Percentiles rank a stretch among this genome's conserved stretches.
Evolutionary conservation across 2,329 filamentous ascomycete species (phyloP).

Genomic region (Xylariaceae sp.): DNA sequence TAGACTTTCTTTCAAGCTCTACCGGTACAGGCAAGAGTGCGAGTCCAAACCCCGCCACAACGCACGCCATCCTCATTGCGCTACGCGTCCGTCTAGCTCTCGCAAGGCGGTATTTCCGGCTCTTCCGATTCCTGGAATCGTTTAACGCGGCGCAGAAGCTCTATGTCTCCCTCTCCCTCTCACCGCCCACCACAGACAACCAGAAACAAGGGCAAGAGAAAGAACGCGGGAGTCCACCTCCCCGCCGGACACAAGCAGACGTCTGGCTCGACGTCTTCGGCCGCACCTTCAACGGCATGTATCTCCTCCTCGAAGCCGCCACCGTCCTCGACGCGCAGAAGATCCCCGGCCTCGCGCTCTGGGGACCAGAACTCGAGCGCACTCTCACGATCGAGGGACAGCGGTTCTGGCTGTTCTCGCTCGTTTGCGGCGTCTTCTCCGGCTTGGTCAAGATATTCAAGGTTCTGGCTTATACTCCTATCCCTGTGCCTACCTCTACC

Average conservation of each 20-base stretch:
- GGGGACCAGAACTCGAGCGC: constrained; percentile 57
- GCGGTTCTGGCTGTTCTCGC: constrained; percentile 72
- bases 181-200: no score
- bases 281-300: constrained; percentile 68
- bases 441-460: constrained; percentile 51
- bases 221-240: neutral
- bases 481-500: constrained; percentile 36
- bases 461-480: constrained; percentile 45
- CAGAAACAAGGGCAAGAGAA: constrained; percentile 7
- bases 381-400: constrained; percentile 65
- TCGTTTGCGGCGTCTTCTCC: constrained; percentile 58
- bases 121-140: constrained; percentile 71
- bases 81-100: constrained; percentile 54
- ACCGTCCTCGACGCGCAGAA: constrained; percentile 63
- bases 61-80: constrained; percentile 41
- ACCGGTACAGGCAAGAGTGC: constrained; percentile 22
- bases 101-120: constrained; percentile 67
- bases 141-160: constrained; percentile 59
- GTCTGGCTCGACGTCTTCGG: constrained; percentile 61
- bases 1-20: constrained; percentile 24
- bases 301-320: constrained; percentile 68
- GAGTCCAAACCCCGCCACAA: constrained; percentile 31
- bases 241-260: constrained; percentile 39
- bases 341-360: constrained; percentile 55
- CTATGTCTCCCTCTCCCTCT: constrained; percentile 42